These are phyloP conservation scores for Plantago lanceolata DNA, from an alignment of 305 asterid species.

Conservation along the genomic window DNA sequence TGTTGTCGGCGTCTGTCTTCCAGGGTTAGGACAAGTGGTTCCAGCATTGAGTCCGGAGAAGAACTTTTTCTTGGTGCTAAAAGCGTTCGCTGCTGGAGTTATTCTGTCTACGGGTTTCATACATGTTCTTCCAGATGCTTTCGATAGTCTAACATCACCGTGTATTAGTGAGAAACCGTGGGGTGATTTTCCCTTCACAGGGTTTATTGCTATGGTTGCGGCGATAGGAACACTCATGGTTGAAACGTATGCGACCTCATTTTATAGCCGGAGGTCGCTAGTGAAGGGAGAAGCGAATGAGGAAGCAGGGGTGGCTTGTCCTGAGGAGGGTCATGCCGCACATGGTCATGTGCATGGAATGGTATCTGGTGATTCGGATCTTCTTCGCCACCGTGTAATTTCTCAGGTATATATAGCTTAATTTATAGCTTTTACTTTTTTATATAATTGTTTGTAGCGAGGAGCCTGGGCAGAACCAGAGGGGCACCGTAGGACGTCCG, in stretches of 20 bases:
- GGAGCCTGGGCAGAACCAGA: no score
- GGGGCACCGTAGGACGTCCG: no score
- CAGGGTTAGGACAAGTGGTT: background rate
- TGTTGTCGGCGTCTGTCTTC: background rate
- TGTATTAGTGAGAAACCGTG: background rate
- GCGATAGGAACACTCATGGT: background rate
- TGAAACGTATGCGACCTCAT: background rate
- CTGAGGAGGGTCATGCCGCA: background rate
- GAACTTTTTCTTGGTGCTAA: background rate
- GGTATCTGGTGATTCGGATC: background rate
- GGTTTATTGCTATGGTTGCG: background rate
- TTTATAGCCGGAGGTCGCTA: background rate
- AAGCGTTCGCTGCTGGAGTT: background rate
- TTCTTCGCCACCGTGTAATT: background rate
- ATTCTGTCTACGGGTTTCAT: background rate
- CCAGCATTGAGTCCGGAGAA: background rate
- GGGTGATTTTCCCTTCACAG: background rate
- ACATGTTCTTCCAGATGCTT: background rate
- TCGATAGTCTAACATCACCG: background rate
- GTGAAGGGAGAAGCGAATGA: background rate
- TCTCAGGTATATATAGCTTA: no score
- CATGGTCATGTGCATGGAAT: background rate
- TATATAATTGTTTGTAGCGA: no score
- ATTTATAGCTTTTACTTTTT: no score
- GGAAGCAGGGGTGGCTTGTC: background rate